phyloP scores from a whole-genome alignment of 768 basidiomycete genomes.

The Termitomyces sp. region DNA sequence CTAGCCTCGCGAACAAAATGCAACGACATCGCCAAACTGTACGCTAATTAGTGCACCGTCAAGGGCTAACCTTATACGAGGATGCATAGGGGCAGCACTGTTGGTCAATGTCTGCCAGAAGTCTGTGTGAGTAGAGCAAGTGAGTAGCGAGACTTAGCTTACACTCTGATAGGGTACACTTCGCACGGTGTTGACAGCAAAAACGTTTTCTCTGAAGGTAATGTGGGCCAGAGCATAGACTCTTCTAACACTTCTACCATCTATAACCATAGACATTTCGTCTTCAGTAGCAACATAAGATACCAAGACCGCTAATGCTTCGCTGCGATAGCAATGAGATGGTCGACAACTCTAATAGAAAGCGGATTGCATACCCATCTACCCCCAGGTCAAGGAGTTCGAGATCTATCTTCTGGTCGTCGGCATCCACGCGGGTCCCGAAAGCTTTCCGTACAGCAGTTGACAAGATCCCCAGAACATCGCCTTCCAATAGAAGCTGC shows the following conservation, averaged over 20 bases:
- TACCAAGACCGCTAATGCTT: constrained; percentile 54
- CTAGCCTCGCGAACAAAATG: constrained; percentile 62
- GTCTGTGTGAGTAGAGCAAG: not conserved
- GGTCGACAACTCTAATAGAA: not conserved
- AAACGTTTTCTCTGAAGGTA: constrained; percentile 31
- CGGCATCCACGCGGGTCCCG: constrained; percentile 25
- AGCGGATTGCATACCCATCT: constrained; percentile 35
- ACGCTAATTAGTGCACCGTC: constrained; percentile 55
- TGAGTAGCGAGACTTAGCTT: constrained; percentile 17
- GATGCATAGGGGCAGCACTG: constrained; percentile 67
- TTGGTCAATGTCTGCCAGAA: constrained; percentile 44
- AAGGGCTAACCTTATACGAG: constrained; percentile 56
- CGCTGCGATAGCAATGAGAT: constrained; percentile 22
- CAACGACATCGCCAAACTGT: constrained; percentile 74
- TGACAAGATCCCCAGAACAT: constrained; percentile 44
- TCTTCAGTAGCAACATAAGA: constrained; percentile 62
- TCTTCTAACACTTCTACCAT: constrained; percentile 43
- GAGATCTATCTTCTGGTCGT: constrained; percentile 53
- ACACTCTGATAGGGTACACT: constrained; percentile 77
- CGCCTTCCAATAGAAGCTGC: constrained; percentile 50
- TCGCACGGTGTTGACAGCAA: constrained; percentile 43
- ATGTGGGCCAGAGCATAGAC: constrained; percentile 60
- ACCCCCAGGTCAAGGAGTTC: constrained; percentile 69
- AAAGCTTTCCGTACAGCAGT: constrained; percentile 41
- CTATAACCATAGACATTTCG: constrained; percentile 29